Evolutionary conservation across 2,329 filamentous ascomycete genomes (phyloP).

Genomic region (Tolypocladium endophyticum): DNA sequence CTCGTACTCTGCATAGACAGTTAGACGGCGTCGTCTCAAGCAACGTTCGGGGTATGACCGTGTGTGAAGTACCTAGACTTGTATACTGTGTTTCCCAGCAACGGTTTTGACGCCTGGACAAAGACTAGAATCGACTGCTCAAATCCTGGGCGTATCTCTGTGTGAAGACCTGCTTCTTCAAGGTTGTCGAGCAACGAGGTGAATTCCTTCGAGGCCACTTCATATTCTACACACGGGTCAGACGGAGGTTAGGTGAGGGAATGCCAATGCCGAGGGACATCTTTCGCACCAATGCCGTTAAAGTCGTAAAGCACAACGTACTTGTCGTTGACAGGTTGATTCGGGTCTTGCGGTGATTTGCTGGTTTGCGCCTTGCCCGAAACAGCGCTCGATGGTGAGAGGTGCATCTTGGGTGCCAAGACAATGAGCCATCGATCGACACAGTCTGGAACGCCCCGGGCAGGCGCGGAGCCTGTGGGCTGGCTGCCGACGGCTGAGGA

Average conservation of each 20-base stretch:
- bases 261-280: not conserved
- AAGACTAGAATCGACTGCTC: conserved; percentile 59
- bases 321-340: conserved; percentile 20
- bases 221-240: conserved; percentile 15
- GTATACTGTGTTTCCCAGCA: conserved; percentile 56
- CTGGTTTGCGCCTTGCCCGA: not conserved
- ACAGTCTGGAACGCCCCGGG: not conserved
- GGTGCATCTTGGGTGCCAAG: not conserved
- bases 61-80: conserved; percentile 20
- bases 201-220: conserved; percentile 22
- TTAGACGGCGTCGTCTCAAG: not conserved
- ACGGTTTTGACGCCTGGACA: conserved; percentile 49
- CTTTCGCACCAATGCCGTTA: conserved; percentile 18
- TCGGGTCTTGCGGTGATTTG: not conserved
- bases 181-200: conserved; percentile 45
- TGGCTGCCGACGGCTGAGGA: not conserved
- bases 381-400: not conserved
- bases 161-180: conserved; percentile 52
- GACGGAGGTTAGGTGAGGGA: not conserved
- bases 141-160: conserved; percentile 61
- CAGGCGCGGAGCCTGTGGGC: not conserved
- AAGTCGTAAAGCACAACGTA: conserved; percentile 31
- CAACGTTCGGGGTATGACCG: too few species aligned
- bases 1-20: conserved; percentile 45
- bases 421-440: not conserved